Evolutionary conservation across 768 basidiomycete genomes (phyloP).

Genomic region (Russula emetica): DNA sequence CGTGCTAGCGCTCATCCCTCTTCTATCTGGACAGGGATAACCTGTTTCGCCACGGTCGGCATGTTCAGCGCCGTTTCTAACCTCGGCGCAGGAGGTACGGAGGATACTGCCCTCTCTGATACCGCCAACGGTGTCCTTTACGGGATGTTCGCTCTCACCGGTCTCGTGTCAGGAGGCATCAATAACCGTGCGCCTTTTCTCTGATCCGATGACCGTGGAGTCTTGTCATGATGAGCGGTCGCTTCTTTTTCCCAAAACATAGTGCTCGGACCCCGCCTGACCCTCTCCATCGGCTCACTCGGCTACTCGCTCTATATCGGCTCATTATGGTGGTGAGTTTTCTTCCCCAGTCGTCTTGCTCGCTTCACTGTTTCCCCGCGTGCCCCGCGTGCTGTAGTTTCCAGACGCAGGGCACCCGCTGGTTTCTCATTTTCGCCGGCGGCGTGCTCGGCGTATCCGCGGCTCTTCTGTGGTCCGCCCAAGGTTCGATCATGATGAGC

Average conservation of each 20-base stretch:
- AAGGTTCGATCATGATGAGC: constrained; percentile 52
- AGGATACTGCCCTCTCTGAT: constrained; percentile 40
- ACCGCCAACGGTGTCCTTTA: constrained; percentile 43
- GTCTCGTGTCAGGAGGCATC: constrained; percentile 40
- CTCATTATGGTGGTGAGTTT: constrained; percentile 41
- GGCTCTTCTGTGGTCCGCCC: constrained; percentile 51
- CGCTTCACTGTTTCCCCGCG: not conserved
- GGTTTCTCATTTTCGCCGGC: constrained; percentile 49
- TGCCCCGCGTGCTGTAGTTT: constrained; percentile 29
- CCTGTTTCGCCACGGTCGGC: constrained; percentile 37
- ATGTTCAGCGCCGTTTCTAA: constrained; percentile 41
- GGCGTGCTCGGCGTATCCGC: constrained; percentile 49
- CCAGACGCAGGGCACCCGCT: constrained; percentile 38
- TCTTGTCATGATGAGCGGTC: not conserved
- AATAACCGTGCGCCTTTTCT: constrained; percentile 32
- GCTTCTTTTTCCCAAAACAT: not conserved
- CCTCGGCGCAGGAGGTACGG: constrained; percentile 40
- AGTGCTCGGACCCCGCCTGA: constrained; percentile 48
- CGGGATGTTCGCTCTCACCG: constrained; percentile 41
- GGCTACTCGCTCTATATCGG: constrained; percentile 52
- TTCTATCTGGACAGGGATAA: constrained; percentile 17
- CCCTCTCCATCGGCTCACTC: constrained; percentile 47
- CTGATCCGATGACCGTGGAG: constrained; percentile 7
- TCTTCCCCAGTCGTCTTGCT: no score
- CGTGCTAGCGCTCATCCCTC: not conserved